Evolutionary conservation across 2,329 filamentous ascomycete genomes (phyloP), one percentile per base, ranked within the genome.

Genomic region (Arthrobotrys sinensis): DNA sequence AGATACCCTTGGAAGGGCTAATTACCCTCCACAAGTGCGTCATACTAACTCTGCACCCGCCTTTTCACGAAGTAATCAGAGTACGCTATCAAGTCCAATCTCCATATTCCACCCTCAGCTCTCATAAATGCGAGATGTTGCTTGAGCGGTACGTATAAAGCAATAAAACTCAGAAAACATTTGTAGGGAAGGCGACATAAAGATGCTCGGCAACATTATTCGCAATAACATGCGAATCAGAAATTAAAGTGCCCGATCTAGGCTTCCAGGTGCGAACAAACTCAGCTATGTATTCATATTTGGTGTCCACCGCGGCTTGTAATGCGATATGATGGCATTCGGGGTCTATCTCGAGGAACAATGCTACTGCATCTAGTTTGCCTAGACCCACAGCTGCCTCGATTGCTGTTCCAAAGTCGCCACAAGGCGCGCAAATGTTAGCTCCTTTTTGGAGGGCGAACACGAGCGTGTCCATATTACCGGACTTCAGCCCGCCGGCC

Each of bases 251-350:
- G 14, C 2, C 24, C 28, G n/a, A 34, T 12, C 28, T 24, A 16
- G 50, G 55, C n/a, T 24, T 40, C 55, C 55, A 62, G 19, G 40
- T 62, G 1, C 55, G 55, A 45, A 62, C 55, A 16, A 43, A 62
- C 2, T 62, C 55, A 4, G 16, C 36, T 24, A 62, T 14, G 11
- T 62, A 62, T 3, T 43, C 3, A 16, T 24, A 5, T 6, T 43
- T 11, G 7, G 55, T 40, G 34, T 6, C 40, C 28, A 24, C 16
- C 7, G 55, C 55, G 28, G 55, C 55, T 4, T 24, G 2, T 62
- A 62, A 62, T 24, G 55, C 55, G 1, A 62, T 16, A 3, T 6
- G 2, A 12, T 62, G 55, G 12, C 55, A 62, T 19, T 40, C 40
- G 2, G 34, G 34, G 14, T 62, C 55, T 19, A 43, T 8, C 21